Evolutionary conservation across 2,329 filamentous ascomycete genomes (phyloP).

Genomic region (Curvularia eragrostidis): DNA sequence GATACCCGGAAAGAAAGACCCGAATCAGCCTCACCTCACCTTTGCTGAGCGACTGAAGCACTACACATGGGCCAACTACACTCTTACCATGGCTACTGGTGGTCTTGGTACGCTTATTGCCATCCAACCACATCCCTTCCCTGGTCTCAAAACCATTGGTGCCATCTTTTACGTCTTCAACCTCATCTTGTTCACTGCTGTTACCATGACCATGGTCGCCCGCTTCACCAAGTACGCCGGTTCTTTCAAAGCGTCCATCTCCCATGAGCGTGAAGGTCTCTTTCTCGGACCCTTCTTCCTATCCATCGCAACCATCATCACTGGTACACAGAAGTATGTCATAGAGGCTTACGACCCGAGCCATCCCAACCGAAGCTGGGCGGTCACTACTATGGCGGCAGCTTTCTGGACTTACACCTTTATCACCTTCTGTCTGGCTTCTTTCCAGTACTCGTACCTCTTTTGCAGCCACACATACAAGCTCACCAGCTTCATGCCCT

Average conservation of each 20-base stretch:
- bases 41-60: constrained; percentile 42
- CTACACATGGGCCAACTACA: constrained; percentile 59
- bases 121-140: constrained; percentile 55
- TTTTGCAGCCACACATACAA: constrained; percentile 66
- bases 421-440: constrained; percentile 49
- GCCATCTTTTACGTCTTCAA: constrained; percentile 60
- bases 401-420: constrained; percentile 56
- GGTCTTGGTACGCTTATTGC: constrained; percentile 55
- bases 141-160: constrained; percentile 59
- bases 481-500: constrained; percentile 73
- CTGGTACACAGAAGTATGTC: constrained; percentile 50
- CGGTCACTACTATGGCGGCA: constrained; percentile 49
- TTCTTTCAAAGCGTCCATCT: constrained; percentile 55
- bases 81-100: constrained; percentile 57
- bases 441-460: constrained; percentile 66
- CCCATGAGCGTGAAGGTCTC: constrained; percentile 59
- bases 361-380: constrained; percentile 52
- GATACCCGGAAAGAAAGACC: constrained; percentile 41
- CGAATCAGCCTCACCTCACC: constrained; percentile 42
- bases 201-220: constrained; percentile 44
- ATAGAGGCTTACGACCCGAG: constrained; percentile 43
- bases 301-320: constrained; percentile 52
- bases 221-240: constrained; percentile 56
- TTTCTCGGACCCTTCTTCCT: constrained; percentile 57
- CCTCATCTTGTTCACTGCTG: constrained; percentile 54